Base-by-base conservation (phyloP, 768 basidiomycete genomes). In the Paxillus involutus region DNA sequence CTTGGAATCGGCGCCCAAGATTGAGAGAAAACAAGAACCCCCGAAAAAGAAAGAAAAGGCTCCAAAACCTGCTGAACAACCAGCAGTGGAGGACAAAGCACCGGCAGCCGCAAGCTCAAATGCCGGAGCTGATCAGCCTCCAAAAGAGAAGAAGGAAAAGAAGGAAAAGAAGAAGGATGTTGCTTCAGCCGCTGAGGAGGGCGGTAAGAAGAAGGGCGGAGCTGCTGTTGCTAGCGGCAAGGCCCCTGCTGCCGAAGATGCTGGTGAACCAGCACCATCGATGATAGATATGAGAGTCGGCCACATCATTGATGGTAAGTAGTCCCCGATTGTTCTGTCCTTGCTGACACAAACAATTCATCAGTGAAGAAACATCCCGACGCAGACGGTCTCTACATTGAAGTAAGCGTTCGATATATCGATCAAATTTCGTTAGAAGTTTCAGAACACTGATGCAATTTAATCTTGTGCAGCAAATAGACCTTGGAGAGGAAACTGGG, bases 281-380 rank as follows among this genome's bases (percentile, higher is more conserved):
- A 98, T 98, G 95, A 89, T 99, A 63, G 97, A 99, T 63, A 79
- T 99, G 56, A 83, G 96, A 44, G 93, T 99, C 3, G 96, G 97
- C 3, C 87, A 84, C 60, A 96, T 98, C 58, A 74, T 98, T 16
- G 91, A 97, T 67, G 84, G 94, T 96, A 61, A 66, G 84, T 71
- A 32, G 10, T 32, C 32, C n/a, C 40, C 14, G 7, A 41, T 24
- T 11, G 14, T 39, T 13, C 21, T 24, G 26, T 30, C n/a, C 32
- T 21, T 9, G 44, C 58, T 59, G 33, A 67, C 33, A 14, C 36
- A 9, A 29, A 14, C 21, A 46, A 49, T 44, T 19, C 26, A 51
- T 59, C 65, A 96, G 96, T 98, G 63, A 86, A 85, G 73, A 92
- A 91, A 64, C 97, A 99, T 67, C 96, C 97, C 14, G 97, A 99